A percentile compares a stretch with the other conserved stretches of the same genome.
These are phyloP conservation scores for Asclepias syriaca DNA, from an alignment of 257 asterid genomes.

Conservation along the genomic window DNA sequence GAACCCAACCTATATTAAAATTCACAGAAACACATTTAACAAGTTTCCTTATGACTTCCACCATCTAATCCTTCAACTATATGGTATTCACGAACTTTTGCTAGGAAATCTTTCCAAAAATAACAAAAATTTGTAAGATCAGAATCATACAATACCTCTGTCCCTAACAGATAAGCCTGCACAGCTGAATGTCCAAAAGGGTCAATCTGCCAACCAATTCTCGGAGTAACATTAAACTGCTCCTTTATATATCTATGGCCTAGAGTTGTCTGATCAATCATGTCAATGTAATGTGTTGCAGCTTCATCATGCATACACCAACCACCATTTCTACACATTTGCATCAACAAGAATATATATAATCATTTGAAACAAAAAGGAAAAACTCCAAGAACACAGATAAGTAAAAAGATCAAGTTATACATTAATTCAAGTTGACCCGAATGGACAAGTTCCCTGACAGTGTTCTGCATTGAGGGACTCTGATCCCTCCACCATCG, in stretches of 20 bases:
- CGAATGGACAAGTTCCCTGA: conserved; percentile 50
- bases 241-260: conserved; percentile 78
- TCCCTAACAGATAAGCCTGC: conserved; percentile 95
- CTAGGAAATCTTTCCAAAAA: not conserved
- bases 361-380: not conserved
- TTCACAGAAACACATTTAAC: not conserved
- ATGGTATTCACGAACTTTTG: not conserved
- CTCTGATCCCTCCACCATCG: conserved; percentile 96
- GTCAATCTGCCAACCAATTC: conserved; percentile 98
- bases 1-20: conserved; percentile 78
- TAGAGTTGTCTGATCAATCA: conserved; percentile 96
- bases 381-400: not conserved
- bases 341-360: not conserved
- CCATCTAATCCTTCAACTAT: not conserved
- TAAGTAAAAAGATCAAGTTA: not conserved
- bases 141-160: conserved; percentile 51
- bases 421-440: conserved; percentile 98
- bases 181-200: conserved; percentile 99
- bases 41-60: not conserved
- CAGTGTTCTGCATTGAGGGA: conserved; percentile 52
- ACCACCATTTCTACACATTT: conserved; percentile 79
- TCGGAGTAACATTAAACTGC: conserved; percentile 76
- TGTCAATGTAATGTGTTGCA: conserved; percentile 84
- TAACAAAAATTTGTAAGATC: not conserved
- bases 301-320: conserved; percentile 99